Evolutionary conservation across 805 yeast genomes (phyloP).

Genomic region (Yamadazyma akitaensis): DNA sequence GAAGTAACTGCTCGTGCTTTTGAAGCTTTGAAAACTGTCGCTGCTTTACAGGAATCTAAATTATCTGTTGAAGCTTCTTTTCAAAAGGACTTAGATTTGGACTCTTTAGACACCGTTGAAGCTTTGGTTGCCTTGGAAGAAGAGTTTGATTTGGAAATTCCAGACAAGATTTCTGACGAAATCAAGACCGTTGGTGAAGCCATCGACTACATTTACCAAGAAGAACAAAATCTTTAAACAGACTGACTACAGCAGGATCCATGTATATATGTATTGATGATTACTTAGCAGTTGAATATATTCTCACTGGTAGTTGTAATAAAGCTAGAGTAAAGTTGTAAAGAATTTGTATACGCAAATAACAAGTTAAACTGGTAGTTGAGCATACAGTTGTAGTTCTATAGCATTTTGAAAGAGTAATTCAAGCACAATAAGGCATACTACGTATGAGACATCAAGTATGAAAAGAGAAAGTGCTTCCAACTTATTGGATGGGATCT

Average conservation of each 20-base stretch:
- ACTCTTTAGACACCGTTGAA: conserved; percentile 92
- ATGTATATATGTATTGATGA: conserved; percentile 8
- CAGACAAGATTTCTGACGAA: conserved; percentile 90
- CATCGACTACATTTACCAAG: conserved; percentile 75
- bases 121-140: conserved; percentile 95
- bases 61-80: conserved; percentile 49
- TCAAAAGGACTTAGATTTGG: conserved; percentile 78
- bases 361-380: too few relatives aligned
- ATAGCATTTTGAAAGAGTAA: too few relatives aligned
- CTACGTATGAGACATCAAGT: too few relatives aligned
- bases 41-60: conserved; percentile 45
- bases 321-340: too few relatives aligned
- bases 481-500: too few relatives aligned
- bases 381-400: too few relatives aligned
- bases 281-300: conserved; percentile 3
- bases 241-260: background rate
- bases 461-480: too few relatives aligned
- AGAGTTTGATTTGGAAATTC: conserved; percentile 75
- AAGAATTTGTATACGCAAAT: background rate
- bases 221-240: conserved; percentile 37
- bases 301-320: background rate
- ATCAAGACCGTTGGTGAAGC: conserved; percentile 94
- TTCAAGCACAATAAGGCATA: too few relatives aligned
- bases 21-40: conserved; percentile 65
- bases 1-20: conserved; percentile 82